Base-by-base conservation (phyloP, 768 basidiomycete species). In the Lentinula aciculospora region DNA sequence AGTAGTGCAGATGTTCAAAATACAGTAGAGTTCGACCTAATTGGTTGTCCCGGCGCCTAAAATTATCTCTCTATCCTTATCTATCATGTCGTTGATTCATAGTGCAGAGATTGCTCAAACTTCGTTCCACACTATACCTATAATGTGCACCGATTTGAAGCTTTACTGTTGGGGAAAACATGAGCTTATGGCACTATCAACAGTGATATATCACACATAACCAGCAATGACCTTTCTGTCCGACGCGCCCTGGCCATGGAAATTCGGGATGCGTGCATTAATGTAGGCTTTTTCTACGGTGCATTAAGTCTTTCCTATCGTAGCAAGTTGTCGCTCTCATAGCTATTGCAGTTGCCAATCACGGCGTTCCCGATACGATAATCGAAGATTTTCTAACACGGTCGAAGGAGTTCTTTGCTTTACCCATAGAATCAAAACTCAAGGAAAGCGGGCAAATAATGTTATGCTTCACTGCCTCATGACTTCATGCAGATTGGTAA, bases 251-350 rank as follows among this genome's bases (percentile, higher is more conserved):
- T 93, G 1, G 89, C 84, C 0, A 65, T 71, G 23, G 70, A 81
- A 61, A 79, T 94, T 42, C 76, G 86, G 54, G 78, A 88, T 62
- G 92, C 92, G 0, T 92, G 89, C 62, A 83, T 90, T 56, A 78
- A 82, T 53, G 89, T 90, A 5, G 92, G 92, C 1, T 94, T 95
- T 67, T 89, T 94, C 68, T 94, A 94, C 64, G 81, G 88, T 88
- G 61, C 21, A 73, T 47, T 1, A 6, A 32, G 15, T 9, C 29
- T 29, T 25, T 32, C 47, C 42, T 47, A 27, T 45, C 25, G 45
- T 32, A 36, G 6, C 32, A 51, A n/a, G 48, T 39, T 2, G 46
- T 10, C 7, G 27, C 39, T n/a, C 36, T 21, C 3, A 42, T n/a
- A 12, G 53, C 23, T 31, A 12, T 53, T 36, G 57, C 66, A 93